Conservation (phyloP, 768 basidiomycete species). For the Cystoderma amianthinum region DNA sequence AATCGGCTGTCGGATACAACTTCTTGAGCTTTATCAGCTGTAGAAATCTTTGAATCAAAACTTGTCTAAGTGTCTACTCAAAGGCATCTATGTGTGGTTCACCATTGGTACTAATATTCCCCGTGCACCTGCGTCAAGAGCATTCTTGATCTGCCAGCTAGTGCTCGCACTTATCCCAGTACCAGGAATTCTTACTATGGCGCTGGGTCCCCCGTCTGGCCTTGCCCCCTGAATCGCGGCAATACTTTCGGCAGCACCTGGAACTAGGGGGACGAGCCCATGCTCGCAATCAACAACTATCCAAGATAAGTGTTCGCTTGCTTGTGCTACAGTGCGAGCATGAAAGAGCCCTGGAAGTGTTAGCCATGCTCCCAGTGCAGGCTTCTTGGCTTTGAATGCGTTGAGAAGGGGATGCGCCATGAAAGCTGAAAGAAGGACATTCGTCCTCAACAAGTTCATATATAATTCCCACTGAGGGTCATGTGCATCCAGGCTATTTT, state of each 20-base stretch:
- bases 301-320: conserved; percentile 54
- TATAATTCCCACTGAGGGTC: too few relatives aligned
- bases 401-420: conserved; percentile 49
- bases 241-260: conserved; percentile 49
- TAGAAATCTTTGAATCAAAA: conserved; percentile 56
- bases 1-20: conserved; percentile 53
- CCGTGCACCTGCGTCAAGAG: conserved; percentile 59
- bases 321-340: conserved; percentile 51
- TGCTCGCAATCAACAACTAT: conserved; percentile 66
- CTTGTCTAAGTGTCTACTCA: background rate
- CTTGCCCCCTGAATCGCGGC: conserved; percentile 44
- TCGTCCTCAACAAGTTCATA: too few relatives aligned
- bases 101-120: conserved; percentile 69
- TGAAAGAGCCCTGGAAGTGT: conserved; percentile 52
- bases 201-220: conserved; percentile 37
- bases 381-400: conserved; percentile 45
- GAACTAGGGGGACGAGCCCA: conserved; percentile 47
- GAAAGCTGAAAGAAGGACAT: too few relatives aligned
- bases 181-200: conserved; percentile 56
- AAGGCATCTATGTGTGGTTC: background rate
- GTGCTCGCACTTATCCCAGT: conserved; percentile 51
- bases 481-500: too few relatives aligned
- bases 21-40: conserved; percentile 47
- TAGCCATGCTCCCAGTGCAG: conserved; percentile 65
- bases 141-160: conserved; percentile 68